A percentile compares a stretch with the other conserved stretches of the same genome.
phyloP scores from a whole-genome alignment of 129 eudicot species.

The Saposhnikovia divaricata region DNA sequence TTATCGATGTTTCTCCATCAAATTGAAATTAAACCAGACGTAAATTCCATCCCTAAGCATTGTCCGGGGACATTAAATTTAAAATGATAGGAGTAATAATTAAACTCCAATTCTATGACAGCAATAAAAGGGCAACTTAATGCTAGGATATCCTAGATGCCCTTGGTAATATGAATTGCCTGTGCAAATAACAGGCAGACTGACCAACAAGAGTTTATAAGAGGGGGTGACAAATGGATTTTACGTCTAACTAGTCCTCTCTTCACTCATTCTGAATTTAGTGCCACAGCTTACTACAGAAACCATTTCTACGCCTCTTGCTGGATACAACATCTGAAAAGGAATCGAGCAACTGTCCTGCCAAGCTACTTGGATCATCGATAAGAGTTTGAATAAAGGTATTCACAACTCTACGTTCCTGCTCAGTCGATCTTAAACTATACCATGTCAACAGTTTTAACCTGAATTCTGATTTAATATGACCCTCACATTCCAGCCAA shows the following conservation, averaged over 20 bases:
- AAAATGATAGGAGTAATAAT: not conserved
- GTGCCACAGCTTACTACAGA: conserved; percentile 47
- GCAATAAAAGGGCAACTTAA: not conserved
- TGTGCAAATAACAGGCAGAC: conserved; percentile 2
- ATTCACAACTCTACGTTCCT: conserved; percentile 79
- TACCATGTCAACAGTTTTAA: conserved; percentile 77
- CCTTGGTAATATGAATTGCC: not conserved
- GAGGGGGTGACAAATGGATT: not conserved
- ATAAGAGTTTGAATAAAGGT: conserved; percentile 56
- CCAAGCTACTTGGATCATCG: conserved; percentile 84
- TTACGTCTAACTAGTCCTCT: not conserved
- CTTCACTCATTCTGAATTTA: conserved; percentile 12
- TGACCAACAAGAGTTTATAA: not conserved
- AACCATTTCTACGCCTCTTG: conserved; percentile 52
- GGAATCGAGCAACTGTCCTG: conserved; percentile 77
- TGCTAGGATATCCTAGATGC: not conserved
- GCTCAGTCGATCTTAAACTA: conserved; percentile 75
- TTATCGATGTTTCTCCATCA: not conserved
- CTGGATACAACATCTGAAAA: conserved; percentile 59
- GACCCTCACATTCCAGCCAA: conserved; percentile 65
- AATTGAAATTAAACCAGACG: conserved; percentile 1
- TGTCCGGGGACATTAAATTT: not conserved
- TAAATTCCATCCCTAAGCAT: not conserved
- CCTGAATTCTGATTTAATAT: conserved; percentile 61
- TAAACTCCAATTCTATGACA: not conserved